These are phyloP conservation scores for Dalbergia cultrata DNA, from an alignment of 306 rosid genomes.

Conservation along the genomic window DNA sequence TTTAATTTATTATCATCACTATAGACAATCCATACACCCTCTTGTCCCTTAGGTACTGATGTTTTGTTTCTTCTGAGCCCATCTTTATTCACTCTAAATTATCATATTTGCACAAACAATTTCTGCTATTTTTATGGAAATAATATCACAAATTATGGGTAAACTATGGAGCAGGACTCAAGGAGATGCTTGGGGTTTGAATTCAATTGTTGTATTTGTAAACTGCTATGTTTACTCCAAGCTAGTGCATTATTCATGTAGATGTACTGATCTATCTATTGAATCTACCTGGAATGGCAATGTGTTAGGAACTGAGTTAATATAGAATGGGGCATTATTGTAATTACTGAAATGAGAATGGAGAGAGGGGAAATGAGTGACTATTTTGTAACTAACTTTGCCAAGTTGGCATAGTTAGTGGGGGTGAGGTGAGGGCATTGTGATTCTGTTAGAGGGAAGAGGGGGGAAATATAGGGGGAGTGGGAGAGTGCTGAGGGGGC, in stretches of 20 bases:
- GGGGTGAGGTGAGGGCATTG: no score
- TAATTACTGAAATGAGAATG: no score
- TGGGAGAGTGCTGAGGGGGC: no score
- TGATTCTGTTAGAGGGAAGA: no score
- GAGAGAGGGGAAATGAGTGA: no score
- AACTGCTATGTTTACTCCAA: not conserved
- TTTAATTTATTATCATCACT: not conserved
- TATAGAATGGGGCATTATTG: no score
- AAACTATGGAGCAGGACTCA: not conserved
- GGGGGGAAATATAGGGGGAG: no score
- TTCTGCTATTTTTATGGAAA: conserved; percentile 11
- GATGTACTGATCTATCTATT: conserved; percentile 3
- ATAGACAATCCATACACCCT: not conserved
- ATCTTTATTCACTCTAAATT: conserved; percentile 7
- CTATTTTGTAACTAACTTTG: no score
- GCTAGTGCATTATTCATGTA: not conserved
- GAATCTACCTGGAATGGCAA: not conserved
- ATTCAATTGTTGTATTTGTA: not conserved
- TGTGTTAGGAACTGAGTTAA: no score
- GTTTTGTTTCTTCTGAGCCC: not conserved
- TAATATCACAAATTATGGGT: not conserved
- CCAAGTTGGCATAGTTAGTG: no score
- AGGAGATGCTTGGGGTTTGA: conserved; percentile 20
- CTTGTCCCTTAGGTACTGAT: not conserved
- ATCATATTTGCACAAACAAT: conserved; percentile 9